A percentile compares a stretch with the other conserved stretches of the same genome.
phyloP scores from a whole-genome alignment of 2,329 filamentous ascomycete genomes.

The Penicillium sp. region DNA sequence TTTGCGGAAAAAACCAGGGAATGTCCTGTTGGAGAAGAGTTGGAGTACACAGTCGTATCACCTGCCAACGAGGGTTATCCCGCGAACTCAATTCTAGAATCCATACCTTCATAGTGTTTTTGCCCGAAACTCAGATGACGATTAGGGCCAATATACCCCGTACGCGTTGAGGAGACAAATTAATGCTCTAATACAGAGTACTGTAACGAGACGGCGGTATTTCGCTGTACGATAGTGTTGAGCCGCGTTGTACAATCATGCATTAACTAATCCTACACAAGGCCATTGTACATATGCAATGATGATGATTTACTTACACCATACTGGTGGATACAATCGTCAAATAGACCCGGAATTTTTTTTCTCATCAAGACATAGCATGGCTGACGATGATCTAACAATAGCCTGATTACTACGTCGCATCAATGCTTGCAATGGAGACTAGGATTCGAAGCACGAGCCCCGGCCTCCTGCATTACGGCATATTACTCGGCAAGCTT shows the following conservation, averaged over 20 bases:
- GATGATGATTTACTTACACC: background rate
- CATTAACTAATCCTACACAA: background rate
- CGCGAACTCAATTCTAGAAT: background rate
- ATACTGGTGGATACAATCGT: background rate
- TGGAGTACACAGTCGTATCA: background rate
- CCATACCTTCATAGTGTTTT: background rate
- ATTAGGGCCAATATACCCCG: conserved; percentile 1
- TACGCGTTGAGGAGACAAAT: background rate
- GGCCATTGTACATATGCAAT: background rate
- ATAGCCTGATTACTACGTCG: conserved; percentile 9
- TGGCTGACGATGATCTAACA: background rate
- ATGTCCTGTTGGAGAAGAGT: background rate
- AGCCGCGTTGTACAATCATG: background rate
- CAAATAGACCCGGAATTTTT: background rate
- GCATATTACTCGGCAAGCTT: conserved; percentile 5
- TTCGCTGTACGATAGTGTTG: background rate
- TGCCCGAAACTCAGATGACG: conserved; percentile 1
- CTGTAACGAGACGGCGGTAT: background rate
- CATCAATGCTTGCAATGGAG: conserved; percentile 2
- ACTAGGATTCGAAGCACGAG: conserved; percentile 6
- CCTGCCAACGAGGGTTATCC: background rate
- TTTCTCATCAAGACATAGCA: background rate
- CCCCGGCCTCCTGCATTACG: conserved; percentile 9
- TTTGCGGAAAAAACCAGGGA: background rate
- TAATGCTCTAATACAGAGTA: background rate